Evolutionary conservation across 2,329 filamentous ascomycete species (phyloP).

Genomic region (Fusarium nodosum): DNA sequence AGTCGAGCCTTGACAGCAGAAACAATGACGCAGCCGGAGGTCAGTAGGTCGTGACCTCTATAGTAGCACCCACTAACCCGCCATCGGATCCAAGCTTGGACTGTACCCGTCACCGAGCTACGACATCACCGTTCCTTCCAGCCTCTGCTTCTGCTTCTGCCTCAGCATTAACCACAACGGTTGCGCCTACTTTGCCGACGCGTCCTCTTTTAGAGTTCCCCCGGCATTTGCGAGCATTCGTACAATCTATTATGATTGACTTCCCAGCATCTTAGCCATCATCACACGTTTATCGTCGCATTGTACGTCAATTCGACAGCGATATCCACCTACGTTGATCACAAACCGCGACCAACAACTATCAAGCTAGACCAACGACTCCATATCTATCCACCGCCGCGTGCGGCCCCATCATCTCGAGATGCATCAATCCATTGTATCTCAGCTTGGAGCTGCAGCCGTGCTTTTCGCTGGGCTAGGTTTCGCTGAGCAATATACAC

Average conservation of each 20-base stretch:
- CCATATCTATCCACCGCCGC: conserved; percentile 31
- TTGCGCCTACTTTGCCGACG: conserved; percentile 32
- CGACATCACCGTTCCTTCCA: conserved; percentile 36
- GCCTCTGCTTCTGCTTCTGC: conserved; percentile 12
- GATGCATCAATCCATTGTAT: conserved; percentile 54
- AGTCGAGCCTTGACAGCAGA: conserved; percentile 1
- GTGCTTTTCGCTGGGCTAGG: conserved; percentile 50
- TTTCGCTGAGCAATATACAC: conserved; percentile 57
- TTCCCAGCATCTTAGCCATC: conserved; percentile 19
- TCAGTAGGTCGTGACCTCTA: conserved; percentile 34
- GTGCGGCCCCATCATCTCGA: conserved; percentile 41
- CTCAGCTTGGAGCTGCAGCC: conserved; percentile 52
- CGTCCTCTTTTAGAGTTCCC: conserved; percentile 32
- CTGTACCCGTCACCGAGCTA: conserved; percentile 39
- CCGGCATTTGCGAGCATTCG: conserved; percentile 8
- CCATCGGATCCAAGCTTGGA: conserved; percentile 30
- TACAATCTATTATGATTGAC: conserved; percentile 37
- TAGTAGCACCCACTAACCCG: conserved; percentile 11
- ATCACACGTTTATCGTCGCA: conserved; percentile 30
- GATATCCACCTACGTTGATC: conserved; percentile 21
- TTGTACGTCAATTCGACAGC: conserved; percentile 31
- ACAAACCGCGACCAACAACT: conserved; percentile 23
- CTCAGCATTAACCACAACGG: conserved; percentile 29
- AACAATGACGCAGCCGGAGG: conserved; percentile 44
- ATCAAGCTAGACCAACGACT: conserved; percentile 25